Percentiles rank a stretch among this genome's conserved stretches.
Conservation (phyloP, 2,329 filamentous ascomycete species). For the Colletotrichum magnum region DNA sequence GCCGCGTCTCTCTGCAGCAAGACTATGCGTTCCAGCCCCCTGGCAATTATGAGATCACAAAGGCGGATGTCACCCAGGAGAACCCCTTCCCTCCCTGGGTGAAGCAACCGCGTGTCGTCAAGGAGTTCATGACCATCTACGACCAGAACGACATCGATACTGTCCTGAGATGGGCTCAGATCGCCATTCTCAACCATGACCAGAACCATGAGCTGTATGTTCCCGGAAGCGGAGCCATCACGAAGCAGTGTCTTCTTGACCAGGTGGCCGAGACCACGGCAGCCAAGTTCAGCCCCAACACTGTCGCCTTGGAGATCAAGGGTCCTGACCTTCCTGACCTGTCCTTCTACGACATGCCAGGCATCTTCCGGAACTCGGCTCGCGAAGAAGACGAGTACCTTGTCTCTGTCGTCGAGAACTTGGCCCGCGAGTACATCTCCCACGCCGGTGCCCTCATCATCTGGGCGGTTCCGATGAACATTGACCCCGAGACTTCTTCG, state of each 20-base stretch:
- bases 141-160: constrained; percentile 75
- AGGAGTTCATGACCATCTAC: constrained; percentile 75
- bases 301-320: constrained; percentile 82
- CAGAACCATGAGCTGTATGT: constrained; percentile 67
- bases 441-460: constrained; percentile 81
- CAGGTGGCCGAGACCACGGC: constrained; percentile 59
- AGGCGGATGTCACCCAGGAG: constrained; percentile 61
- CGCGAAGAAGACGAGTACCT: constrained; percentile 76
- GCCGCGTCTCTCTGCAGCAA: constrained; percentile 75
- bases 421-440: constrained; percentile 79
- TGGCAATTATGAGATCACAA: constrained; percentile 54
- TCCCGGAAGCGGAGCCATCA: constrained; percentile 62
- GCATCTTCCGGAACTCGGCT: constrained; percentile 80
- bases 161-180: constrained; percentile 80
- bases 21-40: constrained; percentile 72
- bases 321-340: constrained; percentile 80
- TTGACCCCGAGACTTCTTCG: constrained; percentile 81
- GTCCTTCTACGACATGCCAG: constrained; percentile 88
- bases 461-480: constrained; percentile 83
- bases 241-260: constrained; percentile 51
- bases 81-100: constrained; percentile 78
- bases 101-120: constrained; percentile 60
- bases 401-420: constrained; percentile 78
- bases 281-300: constrained; percentile 85
- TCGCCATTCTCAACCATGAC: constrained; percentile 80